Conservation (phyloP, 1,284 basidiomycete species). For the Tremellales sp. region DNA sequence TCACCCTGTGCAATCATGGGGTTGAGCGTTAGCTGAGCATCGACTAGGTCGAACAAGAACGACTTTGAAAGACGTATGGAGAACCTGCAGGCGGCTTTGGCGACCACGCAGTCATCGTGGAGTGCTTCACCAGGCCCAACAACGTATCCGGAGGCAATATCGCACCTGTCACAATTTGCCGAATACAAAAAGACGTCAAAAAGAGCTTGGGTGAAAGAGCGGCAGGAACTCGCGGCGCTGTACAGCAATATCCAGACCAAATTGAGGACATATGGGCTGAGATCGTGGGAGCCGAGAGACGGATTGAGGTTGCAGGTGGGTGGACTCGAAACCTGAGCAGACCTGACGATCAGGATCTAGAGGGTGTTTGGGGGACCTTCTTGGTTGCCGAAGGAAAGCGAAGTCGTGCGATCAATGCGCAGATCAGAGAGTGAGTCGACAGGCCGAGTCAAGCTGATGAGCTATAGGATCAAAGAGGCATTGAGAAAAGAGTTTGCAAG, state of each 20-base stretch:
- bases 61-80: slow-evolving; percentile 87
- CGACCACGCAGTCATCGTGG: slow-evolving; percentile 65
- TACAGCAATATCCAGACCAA: slow-evolving; percentile 95
- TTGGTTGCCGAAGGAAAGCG: slow-evolving; percentile 70
- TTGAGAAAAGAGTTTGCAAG: slow-evolving; percentile 79
- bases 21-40: slow-evolving; percentile 51
- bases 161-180: slow-evolving; percentile 68
- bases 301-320: slow-evolving; percentile 63
- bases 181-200: slow-evolving; percentile 83
- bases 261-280: slow-evolving; percentile 80
- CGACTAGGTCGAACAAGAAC: slow-evolving; percentile 69
- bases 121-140: slow-evolving; percentile 59
- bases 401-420: slow-evolving; percentile 81
- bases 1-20: background rate
- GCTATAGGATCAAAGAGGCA: slow-evolving; percentile 77
- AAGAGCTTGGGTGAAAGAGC: slow-evolving; percentile 81
- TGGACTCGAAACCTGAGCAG: slow-evolving; percentile 7
- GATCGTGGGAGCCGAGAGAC: slow-evolving; percentile 73
- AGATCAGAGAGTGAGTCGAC: slow-evolving; percentile 74
- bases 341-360: slow-evolving; percentile 59
- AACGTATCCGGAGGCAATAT: slow-evolving; percentile 77
- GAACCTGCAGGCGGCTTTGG: slow-evolving; percentile 59
- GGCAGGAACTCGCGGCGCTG: slow-evolving; percentile 80
- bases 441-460: slow-evolving; percentile 4
- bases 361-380: slow-evolving; percentile 70